Base-by-base conservation (phyloP, 441 rosid genomes). In the Populus hybrid region DNA sequence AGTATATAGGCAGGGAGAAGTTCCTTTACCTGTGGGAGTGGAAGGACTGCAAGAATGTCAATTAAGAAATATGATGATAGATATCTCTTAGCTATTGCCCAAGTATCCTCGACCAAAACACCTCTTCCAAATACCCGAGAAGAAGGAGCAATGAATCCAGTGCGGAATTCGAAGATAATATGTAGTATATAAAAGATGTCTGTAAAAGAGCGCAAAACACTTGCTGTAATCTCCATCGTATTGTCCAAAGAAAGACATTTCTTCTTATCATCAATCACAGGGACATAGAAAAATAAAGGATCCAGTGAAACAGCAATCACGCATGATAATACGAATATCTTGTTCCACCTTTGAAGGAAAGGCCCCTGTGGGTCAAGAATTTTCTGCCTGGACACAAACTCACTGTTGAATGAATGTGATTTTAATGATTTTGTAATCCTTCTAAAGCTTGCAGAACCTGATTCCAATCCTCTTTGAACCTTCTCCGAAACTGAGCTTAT, bases 341-440 rank as follows among this genome's bases (percentile, higher is more conserved):
- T 93, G 87, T 96, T 96, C 97, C 99, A 96, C 50, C 78, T 87
- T 34, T 89, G 81, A 11, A 96, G 97, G 77, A 94, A 82, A 70
- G 87, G 89, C 86, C 93, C 91, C 81, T 88, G 95, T 7, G 98
- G 99, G 74, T 92, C 98, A 53, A 94, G 93, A 82, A 96, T 84
- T 67, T 85, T 89, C 81, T 84, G 83, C 80, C 88, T 81, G 19
- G 91, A 89, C 64, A 82, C 75, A 67, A 82, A 66, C 42, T 83
- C 61, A 73, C 71, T 80, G 70, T 85, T 82, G 34, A 92, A 85
- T 8, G 98, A 89, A 82, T 76, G 83, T 9, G 92, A 89, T 76
- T 81, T 89, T 79, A 88, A 84, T 6, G 91, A 86, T 71, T 76
- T 87, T 67, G 83, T 82, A 6, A 92, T 80, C 76, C 77, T 76